Conservation (phyloP, 306 rosid genomes). For the Abrus pulchellus region DNA sequence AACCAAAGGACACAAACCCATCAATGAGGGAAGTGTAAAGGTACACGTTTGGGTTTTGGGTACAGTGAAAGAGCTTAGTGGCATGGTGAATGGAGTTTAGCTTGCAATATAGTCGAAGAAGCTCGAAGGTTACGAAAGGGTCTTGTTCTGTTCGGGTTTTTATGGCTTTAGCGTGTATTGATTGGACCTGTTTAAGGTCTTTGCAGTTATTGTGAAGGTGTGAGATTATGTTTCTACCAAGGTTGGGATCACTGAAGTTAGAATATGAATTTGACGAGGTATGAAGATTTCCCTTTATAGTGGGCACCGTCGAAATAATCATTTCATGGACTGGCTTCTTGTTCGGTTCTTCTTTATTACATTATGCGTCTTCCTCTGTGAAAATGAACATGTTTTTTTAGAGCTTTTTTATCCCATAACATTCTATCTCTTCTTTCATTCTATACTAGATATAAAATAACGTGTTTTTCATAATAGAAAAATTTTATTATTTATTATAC, state of each 20-base stretch:
- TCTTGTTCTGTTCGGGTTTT: conserved; percentile 49
- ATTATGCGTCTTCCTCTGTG: neutral
- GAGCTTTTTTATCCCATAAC: no score
- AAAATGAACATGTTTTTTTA: neutral
- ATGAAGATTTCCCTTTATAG: conserved; percentile 12
- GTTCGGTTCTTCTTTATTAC: conserved; percentile 9
- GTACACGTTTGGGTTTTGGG: conserved; percentile 55
- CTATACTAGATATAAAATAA: no score
- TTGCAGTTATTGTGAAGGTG: conserved; percentile 46
- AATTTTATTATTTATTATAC: no score
- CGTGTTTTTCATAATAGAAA: no score
- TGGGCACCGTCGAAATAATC: conserved; percentile 27
- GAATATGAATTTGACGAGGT: conserved; percentile 40
- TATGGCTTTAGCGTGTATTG: conserved; percentile 49
- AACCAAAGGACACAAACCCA: conserved; percentile 52
- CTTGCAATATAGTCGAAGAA: conserved; percentile 53
- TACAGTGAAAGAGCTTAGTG: conserved; percentile 45
- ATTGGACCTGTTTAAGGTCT: conserved; percentile 35
- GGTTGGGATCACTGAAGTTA: neutral
- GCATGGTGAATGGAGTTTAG: conserved; percentile 50
- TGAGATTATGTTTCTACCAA: conserved; percentile 40
- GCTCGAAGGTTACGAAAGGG: conserved; percentile 57
- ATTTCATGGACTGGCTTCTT: neutral
- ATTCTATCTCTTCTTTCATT: no score
- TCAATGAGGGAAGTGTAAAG: conserved; percentile 62